These are phyloP conservation scores for Venturia nashicola DNA, from an alignment of 2,329 filamentous ascomycete species.

Conservation along the genomic window DNA sequence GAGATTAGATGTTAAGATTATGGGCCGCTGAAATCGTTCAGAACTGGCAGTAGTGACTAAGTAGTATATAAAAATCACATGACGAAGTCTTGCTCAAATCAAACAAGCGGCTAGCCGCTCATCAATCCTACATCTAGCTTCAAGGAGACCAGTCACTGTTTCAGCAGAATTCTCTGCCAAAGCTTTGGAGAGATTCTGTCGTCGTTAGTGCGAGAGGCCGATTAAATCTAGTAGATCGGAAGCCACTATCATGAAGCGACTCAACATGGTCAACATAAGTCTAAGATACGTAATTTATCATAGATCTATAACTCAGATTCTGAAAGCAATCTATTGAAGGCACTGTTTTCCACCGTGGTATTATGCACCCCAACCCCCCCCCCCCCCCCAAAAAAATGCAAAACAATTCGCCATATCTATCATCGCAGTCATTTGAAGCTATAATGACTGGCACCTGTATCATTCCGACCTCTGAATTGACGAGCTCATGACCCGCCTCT, in stretches of 20 bases:
- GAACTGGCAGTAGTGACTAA: too few relatives aligned
- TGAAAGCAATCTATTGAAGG: not conserved
- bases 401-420: not conserved
- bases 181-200: too few relatives aligned
- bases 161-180: too few relatives aligned
- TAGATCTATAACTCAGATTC: not conserved
- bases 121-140: too few relatives aligned
- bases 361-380: not conserved
- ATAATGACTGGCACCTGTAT: not conserved
- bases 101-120: not conserved
- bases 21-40: not conserved
- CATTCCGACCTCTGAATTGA: not conserved
- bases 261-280: not conserved
- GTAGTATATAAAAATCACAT: not conserved
- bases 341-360: not conserved
- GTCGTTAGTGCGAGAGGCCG: too few relatives aligned
- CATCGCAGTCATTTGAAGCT: not conserved
- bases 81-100: not conserved
- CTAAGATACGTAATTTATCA: not conserved
- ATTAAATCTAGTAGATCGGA: too few relatives aligned
- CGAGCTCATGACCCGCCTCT: not conserved
- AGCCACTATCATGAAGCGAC: not conserved
- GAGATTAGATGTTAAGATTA: not conserved
- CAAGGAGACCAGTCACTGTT: too few relatives aligned
- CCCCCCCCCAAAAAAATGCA: too few relatives aligned